Evolutionary conservation across 768 basidiomycete genomes (phyloP).

Genomic region (Pulveroboletus sp.): DNA sequence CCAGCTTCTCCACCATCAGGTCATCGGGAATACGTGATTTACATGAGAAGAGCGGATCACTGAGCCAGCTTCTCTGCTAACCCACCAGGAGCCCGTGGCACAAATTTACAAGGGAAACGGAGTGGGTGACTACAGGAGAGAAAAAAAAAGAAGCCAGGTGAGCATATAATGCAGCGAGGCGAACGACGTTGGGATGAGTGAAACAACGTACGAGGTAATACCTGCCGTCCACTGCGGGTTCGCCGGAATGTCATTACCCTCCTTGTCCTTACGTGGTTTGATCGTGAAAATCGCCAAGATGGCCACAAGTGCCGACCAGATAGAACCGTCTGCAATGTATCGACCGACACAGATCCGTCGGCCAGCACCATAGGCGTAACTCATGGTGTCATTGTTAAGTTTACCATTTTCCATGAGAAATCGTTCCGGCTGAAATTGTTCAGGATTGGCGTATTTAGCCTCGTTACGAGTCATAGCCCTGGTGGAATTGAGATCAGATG

Average conservation of each 20-base stretch:
- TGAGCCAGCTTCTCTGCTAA: constrained; percentile 16
- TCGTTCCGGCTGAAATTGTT: constrained; percentile 34
- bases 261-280: constrained; percentile 23
- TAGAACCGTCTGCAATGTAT: constrained; percentile 38
- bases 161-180: neutral
- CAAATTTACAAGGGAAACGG: constrained; percentile 23
- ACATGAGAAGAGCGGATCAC: constrained; percentile 18
- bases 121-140: constrained; percentile 18
- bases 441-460: constrained; percentile 29
- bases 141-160: neutral
- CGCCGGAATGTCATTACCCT: constrained; percentile 21
- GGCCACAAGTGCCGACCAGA: constrained; percentile 33
- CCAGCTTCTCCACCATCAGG: constrained; percentile 12
- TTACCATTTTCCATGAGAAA: constrained; percentile 24
- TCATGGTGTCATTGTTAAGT: constrained; percentile 28
- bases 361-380: constrained; percentile 34
- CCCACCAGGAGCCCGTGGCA: constrained; percentile 19
- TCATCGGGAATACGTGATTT: constrained; percentile 16
- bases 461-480: constrained; percentile 35
- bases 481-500: neutral
- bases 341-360: constrained; percentile 38
- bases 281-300: constrained; percentile 35
- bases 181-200: neutral
- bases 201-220: constrained; percentile 23
- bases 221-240: constrained; percentile 22